phyloP scores from a whole-genome alignment of 2,329 filamentous ascomycete genomes.

The Akanthomyces muscarius region DNA sequence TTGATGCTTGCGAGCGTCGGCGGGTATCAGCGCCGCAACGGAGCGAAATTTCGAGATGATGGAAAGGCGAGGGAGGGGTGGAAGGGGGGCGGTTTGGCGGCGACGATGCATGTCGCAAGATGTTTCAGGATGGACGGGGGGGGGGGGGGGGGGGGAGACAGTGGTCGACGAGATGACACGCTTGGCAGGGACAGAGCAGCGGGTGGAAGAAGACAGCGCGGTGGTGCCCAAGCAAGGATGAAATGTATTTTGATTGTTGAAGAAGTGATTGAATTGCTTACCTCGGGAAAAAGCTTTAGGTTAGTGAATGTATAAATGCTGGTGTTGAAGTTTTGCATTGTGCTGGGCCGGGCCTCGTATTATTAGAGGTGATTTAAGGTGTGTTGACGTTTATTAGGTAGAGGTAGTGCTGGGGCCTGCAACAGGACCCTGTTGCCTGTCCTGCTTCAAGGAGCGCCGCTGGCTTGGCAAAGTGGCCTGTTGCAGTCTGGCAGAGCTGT shows the following conservation, averaged over 20 bases:
- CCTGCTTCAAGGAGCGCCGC: too few relatives aligned
- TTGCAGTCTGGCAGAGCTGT: too few relatives aligned
- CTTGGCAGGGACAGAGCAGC: neutral
- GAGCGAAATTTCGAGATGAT: neutral
- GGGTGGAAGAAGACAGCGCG: neutral
- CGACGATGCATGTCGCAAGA: slow-evolving; percentile 15
- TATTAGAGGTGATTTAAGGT: too few relatives aligned
- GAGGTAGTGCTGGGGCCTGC: too few relatives aligned
- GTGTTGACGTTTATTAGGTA: too few relatives aligned
- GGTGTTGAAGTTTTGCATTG: too few relatives aligned
- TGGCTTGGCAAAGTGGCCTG: too few relatives aligned
- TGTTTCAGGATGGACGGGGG: slow-evolving; percentile 14
- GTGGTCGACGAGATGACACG: neutral
- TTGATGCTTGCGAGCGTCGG: neutral
- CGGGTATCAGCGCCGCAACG: neutral
- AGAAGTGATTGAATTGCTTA: neutral
- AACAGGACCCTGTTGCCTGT: too few relatives aligned
- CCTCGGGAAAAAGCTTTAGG: neutral
- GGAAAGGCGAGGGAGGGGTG: neutral
- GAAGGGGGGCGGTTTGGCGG: neutral
- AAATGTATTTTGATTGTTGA: neutral
- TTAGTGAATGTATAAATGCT: too few relatives aligned
- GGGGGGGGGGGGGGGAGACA: too few relatives aligned
- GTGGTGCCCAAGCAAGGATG: too few relatives aligned
- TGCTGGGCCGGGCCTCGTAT: too few relatives aligned